These are phyloP conservation scores for Luffa acutangula DNA, from an alignment of 306 rosid genomes.

Conservation along the genomic window DNA sequence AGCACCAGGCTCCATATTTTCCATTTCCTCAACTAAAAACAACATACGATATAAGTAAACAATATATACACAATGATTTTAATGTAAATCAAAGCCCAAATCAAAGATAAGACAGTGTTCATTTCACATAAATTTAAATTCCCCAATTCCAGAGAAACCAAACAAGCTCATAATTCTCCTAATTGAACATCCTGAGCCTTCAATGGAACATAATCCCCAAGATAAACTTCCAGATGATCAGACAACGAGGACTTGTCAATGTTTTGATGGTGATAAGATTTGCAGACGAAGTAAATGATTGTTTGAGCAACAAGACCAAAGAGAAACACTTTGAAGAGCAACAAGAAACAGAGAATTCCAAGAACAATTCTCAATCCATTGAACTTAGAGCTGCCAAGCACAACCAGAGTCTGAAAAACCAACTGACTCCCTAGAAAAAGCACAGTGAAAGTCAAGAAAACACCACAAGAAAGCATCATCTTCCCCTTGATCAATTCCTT, in stretches of 20 bases:
- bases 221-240: slow-evolving; percentile 16
- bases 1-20: background rate
- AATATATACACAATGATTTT: background rate
- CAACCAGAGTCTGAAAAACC: slow-evolving; percentile 7
- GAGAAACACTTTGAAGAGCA: slow-evolving; percentile 3
- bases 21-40: background rate
- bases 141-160: background rate
- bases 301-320: slow-evolving; percentile 22
- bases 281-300: slow-evolving; percentile 19
- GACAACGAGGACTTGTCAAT: slow-evolving; percentile 14
- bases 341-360: slow-evolving; percentile 11
- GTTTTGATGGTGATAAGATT: slow-evolving; percentile 18
- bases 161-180: slow-evolving; percentile 2
- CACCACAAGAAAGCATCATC: slow-evolving; percentile 2
- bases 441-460: slow-evolving; percentile 3
- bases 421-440: background rate
- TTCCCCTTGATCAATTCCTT: slow-evolving; percentile 16
- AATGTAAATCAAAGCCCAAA: background rate
- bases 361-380: background rate
- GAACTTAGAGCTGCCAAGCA: background rate
- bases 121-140: background rate
- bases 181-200: slow-evolving; percentile 13
- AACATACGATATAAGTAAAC: background rate
- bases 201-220: slow-evolving; percentile 17
- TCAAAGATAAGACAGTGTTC: background rate